A percentile compares a stretch with the other conserved stretches of the same genome.
Conservation (phyloP, 441 rosid genomes). For the Erodium trifolium region DNA sequence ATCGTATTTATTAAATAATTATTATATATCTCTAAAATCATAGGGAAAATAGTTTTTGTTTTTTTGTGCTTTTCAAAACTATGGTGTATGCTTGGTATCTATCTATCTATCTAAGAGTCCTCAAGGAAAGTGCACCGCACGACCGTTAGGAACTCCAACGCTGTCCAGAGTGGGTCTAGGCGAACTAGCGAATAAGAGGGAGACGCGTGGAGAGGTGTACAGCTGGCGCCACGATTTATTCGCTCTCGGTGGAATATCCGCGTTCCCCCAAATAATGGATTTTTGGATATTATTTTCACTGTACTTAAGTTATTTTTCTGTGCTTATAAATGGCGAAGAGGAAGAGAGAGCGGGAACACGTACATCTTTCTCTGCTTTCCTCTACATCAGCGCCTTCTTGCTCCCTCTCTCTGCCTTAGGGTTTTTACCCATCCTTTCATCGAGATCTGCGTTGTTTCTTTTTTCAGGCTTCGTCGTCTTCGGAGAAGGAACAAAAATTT, state of each 20-base stretch:
- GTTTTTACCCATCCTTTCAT: slow-evolving; percentile 15
- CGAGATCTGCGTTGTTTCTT: slow-evolving; percentile 39
- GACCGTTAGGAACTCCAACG: slow-evolving; percentile 36
- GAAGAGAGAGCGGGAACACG: slow-evolving; percentile 51
- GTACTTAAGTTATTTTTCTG: neutral
- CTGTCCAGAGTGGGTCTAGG: no score
- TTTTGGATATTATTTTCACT: slow-evolving; percentile 5
- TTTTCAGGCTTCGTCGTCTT: slow-evolving; percentile 13
- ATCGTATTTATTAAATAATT: no score
- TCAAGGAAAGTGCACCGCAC: slow-evolving; percentile 27
- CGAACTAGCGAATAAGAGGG: slow-evolving; percentile 1
- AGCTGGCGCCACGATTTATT: slow-evolving; percentile 24
- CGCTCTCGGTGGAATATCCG: neutral
- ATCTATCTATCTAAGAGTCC: neutral
- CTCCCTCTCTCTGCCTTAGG: slow-evolving; percentile 14
- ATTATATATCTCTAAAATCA: no score
- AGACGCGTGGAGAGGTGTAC: slow-evolving; percentile 17
- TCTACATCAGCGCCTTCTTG: slow-evolving; percentile 17
- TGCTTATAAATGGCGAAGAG: slow-evolving; percentile 33
- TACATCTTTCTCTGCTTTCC: slow-evolving; percentile 18
- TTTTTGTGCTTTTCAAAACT: no score
- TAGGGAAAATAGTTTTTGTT: no score
- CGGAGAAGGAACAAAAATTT: neutral
- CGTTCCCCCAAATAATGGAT: neutral
- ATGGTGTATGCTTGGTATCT: no score